Evolutionary conservation across 2,329 filamentous ascomycete genomes (phyloP).

Genomic region (Gremmenia infestans): DNA sequence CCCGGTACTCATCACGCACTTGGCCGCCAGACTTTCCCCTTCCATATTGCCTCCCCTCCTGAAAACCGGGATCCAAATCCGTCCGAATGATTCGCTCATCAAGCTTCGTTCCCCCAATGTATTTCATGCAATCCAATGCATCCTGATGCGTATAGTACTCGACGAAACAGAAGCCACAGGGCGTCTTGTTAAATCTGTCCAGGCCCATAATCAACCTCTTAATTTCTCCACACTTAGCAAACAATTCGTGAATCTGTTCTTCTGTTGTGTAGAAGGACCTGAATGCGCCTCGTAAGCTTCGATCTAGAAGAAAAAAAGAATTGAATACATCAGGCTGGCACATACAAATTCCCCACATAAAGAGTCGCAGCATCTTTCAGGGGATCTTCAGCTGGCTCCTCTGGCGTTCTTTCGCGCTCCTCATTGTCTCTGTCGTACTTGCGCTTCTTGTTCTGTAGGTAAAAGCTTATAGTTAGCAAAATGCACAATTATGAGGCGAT

Average conservation of each 20-base stretch:
- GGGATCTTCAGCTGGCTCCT: slow-evolving; percentile 65
- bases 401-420: slow-evolving; percentile 43
- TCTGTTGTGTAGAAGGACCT: slow-evolving; percentile 98
- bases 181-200: slow-evolving; percentile 94
- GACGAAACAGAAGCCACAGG: slow-evolving; percentile 98
- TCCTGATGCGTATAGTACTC: slow-evolving; percentile 99
- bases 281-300: slow-evolving; percentile 11
- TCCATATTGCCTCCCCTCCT: slow-evolving; percentile 93
- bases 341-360: slow-evolving; percentile 93
- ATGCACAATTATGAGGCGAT: slow-evolving; percentile 9
- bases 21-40: slow-evolving; percentile 94
- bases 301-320: not conserved
- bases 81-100: slow-evolving; percentile 96
- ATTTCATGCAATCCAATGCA: slow-evolving; percentile 97
- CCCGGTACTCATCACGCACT: slow-evolving; percentile 94
- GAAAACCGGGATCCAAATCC: slow-evolving; percentile 91
- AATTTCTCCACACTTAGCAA: slow-evolving; percentile 94
- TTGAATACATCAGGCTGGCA: slow-evolving; percentile 14
- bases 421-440: slow-evolving; percentile 53
- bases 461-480: slow-evolving; percentile 23
- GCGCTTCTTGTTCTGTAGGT: slow-evolving; percentile 47
- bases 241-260: slow-evolving; percentile 97
- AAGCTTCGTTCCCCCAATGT: slow-evolving; percentile 94
- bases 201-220: slow-evolving; percentile 97
- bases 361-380: slow-evolving; percentile 86